Evolutionary conservation across 208 protist genomes (phyloP).

Genomic region (Perkinsela sp.): DNA sequence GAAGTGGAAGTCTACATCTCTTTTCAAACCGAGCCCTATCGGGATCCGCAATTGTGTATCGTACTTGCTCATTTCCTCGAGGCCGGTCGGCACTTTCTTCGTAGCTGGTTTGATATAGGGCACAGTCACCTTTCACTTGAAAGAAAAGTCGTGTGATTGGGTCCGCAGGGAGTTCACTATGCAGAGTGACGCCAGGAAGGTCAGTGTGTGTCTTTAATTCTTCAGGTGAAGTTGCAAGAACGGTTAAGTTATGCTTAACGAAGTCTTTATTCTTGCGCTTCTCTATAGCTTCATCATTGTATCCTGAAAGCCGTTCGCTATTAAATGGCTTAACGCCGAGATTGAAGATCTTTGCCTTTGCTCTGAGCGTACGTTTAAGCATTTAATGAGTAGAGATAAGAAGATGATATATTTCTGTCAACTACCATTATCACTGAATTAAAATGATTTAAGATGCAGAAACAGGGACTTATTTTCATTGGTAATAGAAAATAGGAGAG

Average conservation of each 20-base stretch:
- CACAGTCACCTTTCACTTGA: slow-evolving; percentile 60
- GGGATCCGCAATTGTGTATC: slow-evolving; percentile 12
- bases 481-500: too few species aligned
- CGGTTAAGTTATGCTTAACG: not conserved
- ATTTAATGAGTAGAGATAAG: too few species aligned
- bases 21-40: slow-evolving; percentile 54
- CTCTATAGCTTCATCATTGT: not conserved
- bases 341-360: slow-evolving; percentile 1
- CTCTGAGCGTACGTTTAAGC: too few species aligned
- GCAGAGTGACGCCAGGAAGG: slow-evolving; percentile 39
- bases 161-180: slow-evolving; percentile 46
- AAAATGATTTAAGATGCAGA: too few species aligned
- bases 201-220: slow-evolving; percentile 6
- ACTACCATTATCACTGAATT: too few species aligned
- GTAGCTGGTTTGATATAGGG: slow-evolving; percentile 61
- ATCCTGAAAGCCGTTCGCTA: not conserved
- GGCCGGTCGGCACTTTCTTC: slow-evolving; percentile 15
- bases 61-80: not conserved
- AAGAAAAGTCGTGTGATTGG: slow-evolving; percentile 67
- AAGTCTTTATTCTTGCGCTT: not conserved
- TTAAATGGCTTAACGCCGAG: not conserved
- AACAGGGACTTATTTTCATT: too few species aligned
- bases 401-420: too few species aligned
- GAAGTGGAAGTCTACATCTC: slow-evolving; percentile 27
- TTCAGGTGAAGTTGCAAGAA: not conserved